Conservation (phyloP, 2,329 filamentous ascomycete species). For the Rhinocladiella mackenziei region DNA sequence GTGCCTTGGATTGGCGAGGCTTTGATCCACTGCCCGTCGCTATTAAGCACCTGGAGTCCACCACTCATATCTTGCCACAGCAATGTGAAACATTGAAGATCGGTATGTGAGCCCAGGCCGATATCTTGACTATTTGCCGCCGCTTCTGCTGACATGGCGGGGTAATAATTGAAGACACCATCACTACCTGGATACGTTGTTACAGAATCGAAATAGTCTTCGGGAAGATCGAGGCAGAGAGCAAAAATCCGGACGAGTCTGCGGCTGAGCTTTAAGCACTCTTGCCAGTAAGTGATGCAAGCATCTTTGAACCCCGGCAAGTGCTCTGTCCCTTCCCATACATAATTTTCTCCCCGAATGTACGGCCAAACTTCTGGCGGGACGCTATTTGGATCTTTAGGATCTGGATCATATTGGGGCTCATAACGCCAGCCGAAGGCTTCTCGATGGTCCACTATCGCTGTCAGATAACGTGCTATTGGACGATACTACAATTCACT, state of each 20-base stretch:
- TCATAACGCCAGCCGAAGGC: conserved; percentile 52
- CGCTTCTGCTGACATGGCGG: conserved; percentile 36
- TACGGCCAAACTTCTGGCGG: conserved; percentile 43
- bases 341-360: conserved; percentile 49
- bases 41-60: conserved; percentile 48
- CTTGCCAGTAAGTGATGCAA: conserved; percentile 46
- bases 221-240: conserved; percentile 51
- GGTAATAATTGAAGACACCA: conserved; percentile 46
- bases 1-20: conserved; percentile 41
- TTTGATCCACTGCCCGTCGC: conserved; percentile 41
- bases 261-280: conserved; percentile 49
- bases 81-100: conserved; percentile 53
- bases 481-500: background rate
- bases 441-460: conserved; percentile 47
- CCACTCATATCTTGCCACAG: conserved; percentile 53
- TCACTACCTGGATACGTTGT: conserved; percentile 49
- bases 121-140: conserved; percentile 33
- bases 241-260: conserved; percentile 52
- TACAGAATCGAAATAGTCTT: conserved; percentile 54
- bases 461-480: background rate
- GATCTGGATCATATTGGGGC: conserved; percentile 49
- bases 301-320: conserved; percentile 47
- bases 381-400: conserved; percentile 40
- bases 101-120: conserved; percentile 49
- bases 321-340: conserved; percentile 51